Conservation (phyloP, 352 stramenopile genomes). For the Globisporangium cystogenes region DNA sequence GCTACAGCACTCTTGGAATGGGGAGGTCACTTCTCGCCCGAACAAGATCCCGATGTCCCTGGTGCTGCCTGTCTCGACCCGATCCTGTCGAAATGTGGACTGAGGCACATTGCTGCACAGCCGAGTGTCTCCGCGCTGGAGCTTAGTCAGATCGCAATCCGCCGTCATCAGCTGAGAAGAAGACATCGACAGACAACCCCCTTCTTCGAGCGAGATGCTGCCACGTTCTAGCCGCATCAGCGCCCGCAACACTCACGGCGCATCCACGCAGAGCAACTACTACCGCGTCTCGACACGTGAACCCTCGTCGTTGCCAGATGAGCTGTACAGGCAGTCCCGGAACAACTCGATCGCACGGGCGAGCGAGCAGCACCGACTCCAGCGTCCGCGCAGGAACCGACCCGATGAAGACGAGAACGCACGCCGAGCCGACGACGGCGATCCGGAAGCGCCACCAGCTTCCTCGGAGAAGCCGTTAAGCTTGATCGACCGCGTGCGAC, state of each 20-base stretch:
- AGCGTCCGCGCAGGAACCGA: neutral
- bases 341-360: neutral
- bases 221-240: neutral
- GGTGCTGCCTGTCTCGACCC: too few species aligned
- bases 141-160: neutral
- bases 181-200: neutral
- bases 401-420: neutral
- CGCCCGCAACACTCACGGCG: neutral
- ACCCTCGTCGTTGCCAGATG: neutral
- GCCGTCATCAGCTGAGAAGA: neutral
- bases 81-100: too few species aligned
- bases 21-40: too few species aligned
- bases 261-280: neutral
- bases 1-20: too few species aligned
- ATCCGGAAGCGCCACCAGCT: neutral
- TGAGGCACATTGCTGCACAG: too few species aligned
- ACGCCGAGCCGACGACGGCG: neutral
- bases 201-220: neutral
- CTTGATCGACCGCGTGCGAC: slow-evolving; percentile 26
- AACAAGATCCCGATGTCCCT: too few species aligned
- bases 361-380: neutral
- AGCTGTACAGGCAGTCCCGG: neutral
- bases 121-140: neutral
- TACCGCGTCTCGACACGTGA: neutral
- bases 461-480: neutral